These are phyloP conservation scores for Trichosporon faecale DNA, from an alignment of 1,284 basidiomycete species.

Conservation along the genomic window DNA sequence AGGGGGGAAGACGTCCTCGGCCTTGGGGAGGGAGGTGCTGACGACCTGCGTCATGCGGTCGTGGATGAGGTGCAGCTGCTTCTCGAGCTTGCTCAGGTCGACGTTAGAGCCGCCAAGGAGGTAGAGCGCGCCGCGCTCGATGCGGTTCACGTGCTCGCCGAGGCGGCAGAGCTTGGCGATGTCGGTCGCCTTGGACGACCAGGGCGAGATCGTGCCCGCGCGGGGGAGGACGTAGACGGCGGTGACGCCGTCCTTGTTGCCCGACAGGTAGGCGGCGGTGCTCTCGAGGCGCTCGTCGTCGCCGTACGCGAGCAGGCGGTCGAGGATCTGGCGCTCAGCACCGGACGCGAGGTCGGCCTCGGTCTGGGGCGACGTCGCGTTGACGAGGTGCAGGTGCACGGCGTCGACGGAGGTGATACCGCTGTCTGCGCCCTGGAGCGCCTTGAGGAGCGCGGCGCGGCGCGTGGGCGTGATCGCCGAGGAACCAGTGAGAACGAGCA, in stretches of 20 bases:
- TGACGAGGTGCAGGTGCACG: conserved; percentile 81
- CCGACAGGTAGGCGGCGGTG: conserved; percentile 41
- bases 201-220: conserved; percentile 77
- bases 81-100: conserved; percentile 29
- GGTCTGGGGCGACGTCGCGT: conserved; percentile 57
- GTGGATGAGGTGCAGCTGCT: conserved; percentile 69
- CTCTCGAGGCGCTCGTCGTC: conserved; percentile 59
- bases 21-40: conserved; percentile 60
- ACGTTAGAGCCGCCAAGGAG: conserved; percentile 59
- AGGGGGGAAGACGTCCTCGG: conserved; percentile 68
- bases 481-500: conserved; percentile 62
- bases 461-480: conserved; percentile 69
- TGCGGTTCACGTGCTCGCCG: conserved; percentile 64
- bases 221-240: conserved; percentile 73
- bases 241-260: conserved; percentile 44
- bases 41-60: conserved; percentile 94
- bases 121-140: conserved; percentile 81
- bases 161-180: conserved; percentile 86
- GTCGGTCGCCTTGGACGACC: conserved; percentile 98
- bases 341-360: conserved; percentile 59
- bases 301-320: conserved; percentile 81
- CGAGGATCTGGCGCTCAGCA: conserved; percentile 59
- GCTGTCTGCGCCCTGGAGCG: conserved; percentile 60
- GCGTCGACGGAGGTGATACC: conserved; percentile 71
- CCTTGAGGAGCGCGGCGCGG: conserved; percentile 64